Evolutionary conservation across 2,329 filamentous ascomycete genomes (phyloP), one percentile per base, ranked within the genome.

Genomic region (Aspergillus unguis): DNA sequence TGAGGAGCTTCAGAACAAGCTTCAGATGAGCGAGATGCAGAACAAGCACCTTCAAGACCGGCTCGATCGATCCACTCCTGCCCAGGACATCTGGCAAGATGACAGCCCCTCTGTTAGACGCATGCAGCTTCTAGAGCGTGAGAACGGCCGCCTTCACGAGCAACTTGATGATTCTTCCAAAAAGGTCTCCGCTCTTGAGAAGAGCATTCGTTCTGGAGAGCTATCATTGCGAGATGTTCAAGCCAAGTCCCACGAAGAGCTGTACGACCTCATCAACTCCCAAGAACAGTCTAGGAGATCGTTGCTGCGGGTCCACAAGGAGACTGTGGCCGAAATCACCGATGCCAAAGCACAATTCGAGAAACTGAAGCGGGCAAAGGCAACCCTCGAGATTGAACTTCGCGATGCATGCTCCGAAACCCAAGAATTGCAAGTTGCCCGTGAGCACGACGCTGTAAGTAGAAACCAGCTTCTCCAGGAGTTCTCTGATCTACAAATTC

Each of bases 1-100:
- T 9, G 92, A 97, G 68, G 86, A 95, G 70, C 80, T 96, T 27
- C 92, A 96, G 68, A 96, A 95, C 68, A 90, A 96, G 68, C 81
- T 97, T 47, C 92, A 97, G 66, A 84, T 97, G 69, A 86, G 88
- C 4, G 88, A 96, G 71, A 96, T 97, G 90, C 89, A 95, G 63
- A 96, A 96, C 71, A 85, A 88, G 32, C 92, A 97, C 65, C 82
- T 97, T 5, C 89, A 96, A 67, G 91, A 84, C 65, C 91, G 96
- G 67, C 76, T 96, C 38, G 88, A 92, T 36, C 84, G 88, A 43
- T 76, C 75, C 7, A 85, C 83, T 0, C 83, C 86, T 3, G 74
- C 74, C 5, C 80, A 80, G 26, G 86, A 88, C 52, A 71, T 75
- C 33, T 83, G 78, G 69, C 76, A 84, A 52, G 87, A 92, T 37